These are phyloP conservation scores for Buddleja alternifolia DNA, from an alignment of 257 asterid genomes.

Conservation along the genomic window DNA sequence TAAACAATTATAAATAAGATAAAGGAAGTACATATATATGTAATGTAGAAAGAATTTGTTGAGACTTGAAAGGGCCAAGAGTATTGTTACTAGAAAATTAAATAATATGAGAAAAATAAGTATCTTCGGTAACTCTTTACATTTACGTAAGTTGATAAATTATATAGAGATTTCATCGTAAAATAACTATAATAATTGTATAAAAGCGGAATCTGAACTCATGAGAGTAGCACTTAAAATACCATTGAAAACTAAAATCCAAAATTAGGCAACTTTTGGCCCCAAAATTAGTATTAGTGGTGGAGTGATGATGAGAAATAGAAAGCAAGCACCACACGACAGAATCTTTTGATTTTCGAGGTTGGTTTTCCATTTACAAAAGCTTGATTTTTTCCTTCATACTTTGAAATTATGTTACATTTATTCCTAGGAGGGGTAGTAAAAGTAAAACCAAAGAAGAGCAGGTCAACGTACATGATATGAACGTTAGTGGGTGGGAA, in stretches of 20 bases:
- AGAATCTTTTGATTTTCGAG: slow-evolving; percentile 37
- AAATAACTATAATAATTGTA: too few species aligned
- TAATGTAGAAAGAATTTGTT: too few species aligned
- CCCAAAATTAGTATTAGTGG: slow-evolving; percentile 11
- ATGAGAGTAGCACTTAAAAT: background rate
- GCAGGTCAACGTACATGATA: slow-evolving; percentile 26
- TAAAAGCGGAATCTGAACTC: too few species aligned
- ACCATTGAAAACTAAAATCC: background rate
- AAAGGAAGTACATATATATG: too few species aligned
- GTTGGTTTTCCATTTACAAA: slow-evolving; percentile 31
- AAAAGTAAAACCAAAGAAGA: slow-evolving; percentile 12
- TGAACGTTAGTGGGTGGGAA: slow-evolving; percentile 41
- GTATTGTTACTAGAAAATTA: too few species aligned
- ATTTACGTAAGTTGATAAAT: too few species aligned
- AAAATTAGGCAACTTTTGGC: background rate
- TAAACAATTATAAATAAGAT: too few species aligned
- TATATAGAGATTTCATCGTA: too few species aligned
- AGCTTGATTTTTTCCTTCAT: background rate
- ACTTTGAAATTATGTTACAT: background rate
- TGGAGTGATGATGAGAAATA: slow-evolving; percentile 24
- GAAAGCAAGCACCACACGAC: slow-evolving; percentile 24
- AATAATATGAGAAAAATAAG: too few species aligned
- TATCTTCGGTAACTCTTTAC: too few species aligned
- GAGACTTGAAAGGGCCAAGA: too few species aligned
- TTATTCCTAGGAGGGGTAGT: slow-evolving; percentile 19